Base-by-base conservation (phyloP, 192 early-diverging fungal genomes). In the Coemansia sp. region DNA sequence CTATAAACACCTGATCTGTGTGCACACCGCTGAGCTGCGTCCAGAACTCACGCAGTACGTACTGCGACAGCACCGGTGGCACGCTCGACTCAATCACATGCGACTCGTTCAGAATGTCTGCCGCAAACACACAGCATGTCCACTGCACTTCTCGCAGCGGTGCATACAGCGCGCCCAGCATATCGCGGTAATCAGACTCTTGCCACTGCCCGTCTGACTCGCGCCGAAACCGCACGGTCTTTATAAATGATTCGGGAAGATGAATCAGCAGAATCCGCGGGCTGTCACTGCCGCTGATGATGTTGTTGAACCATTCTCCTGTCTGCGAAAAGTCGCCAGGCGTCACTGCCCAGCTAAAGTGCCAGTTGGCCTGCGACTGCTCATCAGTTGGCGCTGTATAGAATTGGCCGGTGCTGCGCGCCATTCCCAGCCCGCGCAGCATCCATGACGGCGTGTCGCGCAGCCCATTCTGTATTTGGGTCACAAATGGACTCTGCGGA, bases 21-120 rank as follows among this genome's bases (percentile, higher is more conserved):
- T 29, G 52, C 23, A 70, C 43, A 5, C 76, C 76, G 5, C 62
- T 66, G 29, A 74, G 39, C 64, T 79, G 67, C 14, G 76, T 56
- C 76, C 76, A 79, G 64, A 66, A 62, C 43, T 79, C 76, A 43
- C 76, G 76, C 49, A 73, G 61, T 9, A 73, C 71, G 26, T 79
- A 63, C 54, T 79, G 76, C 14, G 71, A 63, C 41, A 79, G 68
- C 16, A 53, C 65, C 4, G 71, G 68, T 6, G 75, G 66, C 54
- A 69, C 75, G 41, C 41, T 63, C n/a, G 63, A 53, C 50, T 74
- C 71, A 26, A 64, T 64, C 26, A 67, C 68, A 20, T 73, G 66
- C 9, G 71, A 62, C 58, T 71, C 71, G 64, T 70, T 14, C 20
- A 66, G 53, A 3, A 67, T 58, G 43, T 67, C 57, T 3, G 76